Evolutionary conservation across 495 filamentous ascomycete genomes (phyloP).

Genomic region (Penicillium subrubescens): DNA sequence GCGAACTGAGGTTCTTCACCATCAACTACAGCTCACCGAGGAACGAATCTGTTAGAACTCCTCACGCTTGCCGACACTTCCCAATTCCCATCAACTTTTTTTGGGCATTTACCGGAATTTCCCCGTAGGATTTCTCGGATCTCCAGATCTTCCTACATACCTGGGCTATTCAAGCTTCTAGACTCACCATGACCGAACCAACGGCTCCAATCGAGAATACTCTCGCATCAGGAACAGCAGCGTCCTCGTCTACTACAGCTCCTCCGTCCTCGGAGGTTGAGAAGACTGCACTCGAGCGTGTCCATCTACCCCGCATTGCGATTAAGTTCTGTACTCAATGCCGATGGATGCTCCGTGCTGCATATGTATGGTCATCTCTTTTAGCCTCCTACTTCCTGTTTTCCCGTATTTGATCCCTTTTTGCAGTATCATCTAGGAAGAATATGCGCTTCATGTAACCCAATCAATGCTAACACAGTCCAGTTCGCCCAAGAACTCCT

Average conservation of each 20-base stretch:
- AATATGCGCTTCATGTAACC: too few relatives aligned
- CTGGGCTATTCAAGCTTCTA: neutral
- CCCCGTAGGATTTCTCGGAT: neutral
- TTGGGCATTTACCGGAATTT: neutral
- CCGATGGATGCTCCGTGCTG: conserved; percentile 88
- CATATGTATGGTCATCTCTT: conserved; percentile 61
- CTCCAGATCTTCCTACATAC: neutral
- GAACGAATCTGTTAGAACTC: neutral
- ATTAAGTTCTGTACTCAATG: conserved; percentile 85
- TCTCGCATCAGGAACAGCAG: conserved; percentile 1
- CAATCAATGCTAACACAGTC: neutral
- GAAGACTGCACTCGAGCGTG: conserved; percentile 20
- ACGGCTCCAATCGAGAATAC: conserved; percentile 20
- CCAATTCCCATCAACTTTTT: neutral
- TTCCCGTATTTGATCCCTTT: neutral
- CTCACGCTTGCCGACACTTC: neutral
- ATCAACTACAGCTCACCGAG: neutral
- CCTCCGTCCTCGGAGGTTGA: conserved; percentile 9
- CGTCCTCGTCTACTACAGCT: conserved; percentile 1
- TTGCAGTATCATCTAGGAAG: neutral
- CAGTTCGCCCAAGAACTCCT: conserved; percentile 96
- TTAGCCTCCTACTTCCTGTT: neutral
- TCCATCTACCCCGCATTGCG: conserved; percentile 63
- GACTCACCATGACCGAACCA: conserved; percentile 26
- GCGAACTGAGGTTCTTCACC: neutral